Evolutionary conservation across 306 rosid genomes (phyloP).

Genomic region (Vicia faba): DNA sequence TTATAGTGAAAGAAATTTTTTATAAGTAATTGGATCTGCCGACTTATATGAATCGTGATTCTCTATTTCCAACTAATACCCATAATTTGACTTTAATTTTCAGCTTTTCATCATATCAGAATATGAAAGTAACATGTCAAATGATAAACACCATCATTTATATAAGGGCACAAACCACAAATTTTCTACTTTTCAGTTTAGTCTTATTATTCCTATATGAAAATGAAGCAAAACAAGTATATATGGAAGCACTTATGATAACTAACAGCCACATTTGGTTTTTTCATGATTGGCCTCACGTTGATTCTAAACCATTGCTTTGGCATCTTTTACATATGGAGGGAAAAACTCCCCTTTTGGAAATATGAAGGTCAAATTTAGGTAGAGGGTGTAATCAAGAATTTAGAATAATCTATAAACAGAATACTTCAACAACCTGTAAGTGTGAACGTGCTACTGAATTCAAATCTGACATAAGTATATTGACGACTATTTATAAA

Average conservation of each 20-base stretch:
- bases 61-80: background rate
- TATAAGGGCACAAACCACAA: background rate
- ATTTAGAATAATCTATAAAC: background rate
- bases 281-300: background rate
- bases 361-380: background rate
- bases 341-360: background rate
- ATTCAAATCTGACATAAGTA: conserved; percentile 5
- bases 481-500: too few relatives aligned
- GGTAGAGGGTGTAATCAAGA: background rate
- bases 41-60: too few relatives aligned
- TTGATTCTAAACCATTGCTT: conserved; percentile 38
- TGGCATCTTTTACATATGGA: conserved; percentile 25
- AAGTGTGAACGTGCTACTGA: background rate
- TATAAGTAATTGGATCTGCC: too few relatives aligned
- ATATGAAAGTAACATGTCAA: conserved; percentile 15
- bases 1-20: too few relatives aligned
- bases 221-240: too few relatives aligned
- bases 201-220: too few relatives aligned
- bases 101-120: conserved; percentile 13
- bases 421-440: conserved; percentile 6
- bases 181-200: background rate
- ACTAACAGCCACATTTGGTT: background rate
- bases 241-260: background rate
- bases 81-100: background rate
- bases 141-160: background rate